A percentile compares a stretch with the other conserved stretches of the same genome.
These are phyloP conservation scores for Thalassiosira livingstoniorum DNA, from an alignment of 352 stramenopile genomes.

Conservation along the genomic window DNA sequence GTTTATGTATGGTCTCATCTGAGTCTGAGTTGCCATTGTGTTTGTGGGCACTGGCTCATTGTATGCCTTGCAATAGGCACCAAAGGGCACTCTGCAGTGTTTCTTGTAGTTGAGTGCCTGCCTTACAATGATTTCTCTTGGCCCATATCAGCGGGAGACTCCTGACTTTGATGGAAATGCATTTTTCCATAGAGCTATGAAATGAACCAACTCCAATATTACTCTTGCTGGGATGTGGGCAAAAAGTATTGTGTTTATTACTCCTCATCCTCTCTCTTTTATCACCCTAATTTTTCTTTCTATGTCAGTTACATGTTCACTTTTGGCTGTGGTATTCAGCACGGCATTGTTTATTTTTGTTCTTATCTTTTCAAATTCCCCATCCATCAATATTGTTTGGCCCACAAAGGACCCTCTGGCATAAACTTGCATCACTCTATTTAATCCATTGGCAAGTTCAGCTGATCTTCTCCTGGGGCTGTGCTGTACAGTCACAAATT, in stretches of 20 bases:
- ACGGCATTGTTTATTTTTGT: background rate
- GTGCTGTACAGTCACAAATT: background rate
- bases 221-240: background rate
- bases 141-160: background rate
- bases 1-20: background rate
- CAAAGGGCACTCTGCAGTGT: background rate
- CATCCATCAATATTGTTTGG: conserved; percentile 13
- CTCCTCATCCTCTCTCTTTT: conserved; percentile 27
- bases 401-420: background rate
- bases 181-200: background rate
- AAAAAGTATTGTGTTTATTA: conserved; percentile 36
- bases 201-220: background rate
- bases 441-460: too few relatives aligned
- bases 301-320: conserved; percentile 30
- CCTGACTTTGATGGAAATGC: background rate
- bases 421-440: conserved; percentile 17
- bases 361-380: conserved; percentile 31
- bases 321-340: conserved; percentile 10
- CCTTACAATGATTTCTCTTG: background rate
- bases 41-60: background rate
- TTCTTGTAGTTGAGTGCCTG: background rate
- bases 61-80: background rate
- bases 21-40: background rate
- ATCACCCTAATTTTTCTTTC: conserved; percentile 23
- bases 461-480: background rate